Evolutionary conservation across 306 rosid genomes (phyloP), one percentile per base, ranked within the genome.

Genomic region (Lathyrus aphaca): DNA sequence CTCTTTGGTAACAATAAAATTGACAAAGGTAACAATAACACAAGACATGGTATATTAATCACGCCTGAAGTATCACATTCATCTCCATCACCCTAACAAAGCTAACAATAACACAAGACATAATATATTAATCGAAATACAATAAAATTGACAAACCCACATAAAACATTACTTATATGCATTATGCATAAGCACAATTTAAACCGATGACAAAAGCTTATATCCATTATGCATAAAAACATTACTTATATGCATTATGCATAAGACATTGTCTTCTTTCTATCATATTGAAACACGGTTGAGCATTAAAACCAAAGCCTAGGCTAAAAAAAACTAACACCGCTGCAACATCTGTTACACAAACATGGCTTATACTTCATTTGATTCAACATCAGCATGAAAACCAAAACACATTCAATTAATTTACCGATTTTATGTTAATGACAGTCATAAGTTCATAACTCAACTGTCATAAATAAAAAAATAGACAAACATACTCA

Each of bases 351-450:
- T n/a, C n/a, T n/a, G n/a, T n/a, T n/a, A n/a, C n/a, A n/a, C n/a
- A n/a, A n/a, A n/a, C n/a, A n/a, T n/a, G n/a, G 97, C 96, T 83
- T 91, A 91, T 10, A 91, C 97, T 87, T 91, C 97, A 75, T 91
- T 93, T 3, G 97, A 87, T 67, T 91, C 97, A 49, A 88, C 83
- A 82, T 91, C 97, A 61, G 96, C 97, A 96, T 91, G 93, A 82
- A 91, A 87, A 72, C 51, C 18, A 76, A 60, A 8, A 73, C 70
- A 80, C 29, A 69, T 59, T 63, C 64, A 30, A 65, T 51, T 23
- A 43, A 56, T 21, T 57, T 58, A 58, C 69, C 27, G 64, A 54
- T 57, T 66, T 64, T 64, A 29, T 72, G 71, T 62, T 40, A 10
- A 43, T 8, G 43, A 17, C 21, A 61, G 37, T 15, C 38, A 18